Evolutionary conservation across 2,329 filamentous ascomycete species (phyloP), one percentile per base, ranked within the genome.

Genomic region (Capronia coronata): DNA sequence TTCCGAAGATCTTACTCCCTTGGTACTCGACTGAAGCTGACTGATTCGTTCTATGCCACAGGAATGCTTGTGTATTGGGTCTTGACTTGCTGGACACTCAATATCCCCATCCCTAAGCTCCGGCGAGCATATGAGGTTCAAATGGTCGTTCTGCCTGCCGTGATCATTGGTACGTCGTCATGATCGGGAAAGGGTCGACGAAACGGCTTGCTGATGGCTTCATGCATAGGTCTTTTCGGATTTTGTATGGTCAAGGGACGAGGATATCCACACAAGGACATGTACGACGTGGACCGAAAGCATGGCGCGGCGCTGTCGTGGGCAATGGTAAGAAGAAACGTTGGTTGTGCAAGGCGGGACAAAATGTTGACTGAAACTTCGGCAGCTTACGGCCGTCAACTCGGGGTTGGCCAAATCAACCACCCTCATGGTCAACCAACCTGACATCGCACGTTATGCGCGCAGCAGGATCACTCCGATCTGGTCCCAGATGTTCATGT

Each of bases 391-490:
- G 3, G 50, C 62, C 10, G 68, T 71, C 51, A 71, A 70, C 51
- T 62, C 60, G 13, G 67, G 66, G 6, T 62, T 69, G 62, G 67
- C 66, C 34, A 66, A 65, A 37, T 64, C 63, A 14, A 66, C 67
- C 11, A 68, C 65, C 5, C 55, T 69, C 21, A 69, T 69, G 51
- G 68, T 66, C 16, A 71, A 71, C 52, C 69, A 71, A 54, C 70
- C 71, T 0, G 71, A 74, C 54, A 69, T 73, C 53, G 68, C 70
- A 8, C 62, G 72, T 30, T 74, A 52, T 42, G 50, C 50, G 4
- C 50, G 50, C 27, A 52, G 7, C 8, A 65, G 62, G 48, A 63
- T 57, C 3, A 69, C 64, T 10, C 65, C 71, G 11, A 65, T 71
- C 55, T 72, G 67, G 65, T 66, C 67, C 2, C 71, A 74, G 55